phyloP scores from a whole-genome alignment of 768 basidiomycete species.

The Auriscalpium vulgare region DNA sequence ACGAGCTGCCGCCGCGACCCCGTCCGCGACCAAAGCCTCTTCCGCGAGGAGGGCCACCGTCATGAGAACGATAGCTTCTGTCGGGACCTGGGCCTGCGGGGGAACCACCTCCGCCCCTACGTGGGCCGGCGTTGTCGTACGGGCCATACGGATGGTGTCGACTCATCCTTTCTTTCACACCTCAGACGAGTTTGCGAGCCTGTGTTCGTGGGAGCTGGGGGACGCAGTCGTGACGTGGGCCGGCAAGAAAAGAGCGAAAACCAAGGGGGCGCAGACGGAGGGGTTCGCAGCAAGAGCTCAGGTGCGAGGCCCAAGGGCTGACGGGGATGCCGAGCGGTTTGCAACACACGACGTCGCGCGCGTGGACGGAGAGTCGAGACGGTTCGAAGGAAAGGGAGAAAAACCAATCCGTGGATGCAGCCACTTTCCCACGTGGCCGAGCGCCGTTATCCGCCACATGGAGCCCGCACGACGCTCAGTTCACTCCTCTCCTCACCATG shows the following conservation, averaged over 20 bases:
- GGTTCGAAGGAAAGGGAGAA: no score
- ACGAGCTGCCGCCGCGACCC: constrained; percentile 48
- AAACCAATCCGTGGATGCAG: background rate
- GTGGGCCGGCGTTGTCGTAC: constrained; percentile 13
- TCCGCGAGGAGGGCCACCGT: constrained; percentile 39
- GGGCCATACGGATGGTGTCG: constrained; percentile 82
- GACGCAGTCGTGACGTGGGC: constrained; percentile 1
- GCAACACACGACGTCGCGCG: background rate
- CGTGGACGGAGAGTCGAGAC: no score
- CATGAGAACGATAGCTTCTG: constrained; percentile 34
- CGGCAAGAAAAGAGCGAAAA: constrained; percentile 1
- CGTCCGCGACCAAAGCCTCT: constrained; percentile 73
- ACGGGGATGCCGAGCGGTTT: background rate
- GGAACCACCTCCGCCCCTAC: constrained; percentile 12
- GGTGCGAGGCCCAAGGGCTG: background rate
- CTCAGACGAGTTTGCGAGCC: constrained; percentile 13
- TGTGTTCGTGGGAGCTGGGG: constrained; percentile 6
- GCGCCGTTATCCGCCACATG: constrained; percentile 17
- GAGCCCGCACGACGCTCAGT: constrained; percentile 16
- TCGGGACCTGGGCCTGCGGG: constrained; percentile 17
- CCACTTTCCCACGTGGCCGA: background rate
- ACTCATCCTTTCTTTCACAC: constrained; percentile 49
- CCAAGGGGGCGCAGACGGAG: background rate
- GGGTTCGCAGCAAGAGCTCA: background rate
- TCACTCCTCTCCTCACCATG: constrained; percentile 42